Evolutionary conservation across 176 grass and related monocot genomes (phyloP).

Genomic region (Hordeum vulgare): MorexV3_pseudomolecules_assembly NC_058522.1:532686277-532686776

Average conservation of each 20-base stretch:
- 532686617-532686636: too few species aligned
- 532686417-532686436: constrained; percentile 22
- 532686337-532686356: constrained; percentile 48
- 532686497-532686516: background rate
- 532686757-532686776: too few species aligned
- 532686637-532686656: too few species aligned
- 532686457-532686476: constrained; percentile 18
- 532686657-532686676: too few species aligned
- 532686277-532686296: background rate
- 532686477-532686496: background rate
- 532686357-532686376: background rate
- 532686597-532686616: too few species aligned
- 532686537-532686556: background rate
- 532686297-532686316: background rate
- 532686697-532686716: too few species aligned
- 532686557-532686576: background rate
- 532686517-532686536: background rate
- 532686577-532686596: too few species aligned
- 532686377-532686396: constrained; percentile 39
- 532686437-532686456: background rate
- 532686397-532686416: constrained; percentile 10
- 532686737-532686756: too few species aligned
- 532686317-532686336: constrained; percentile 33
- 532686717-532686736: too few species aligned
- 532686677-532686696: too few species aligned